phyloP scores from a whole-genome alignment of 495 filamentous ascomycete genomes.

The Ramalina intermedia region DNA sequence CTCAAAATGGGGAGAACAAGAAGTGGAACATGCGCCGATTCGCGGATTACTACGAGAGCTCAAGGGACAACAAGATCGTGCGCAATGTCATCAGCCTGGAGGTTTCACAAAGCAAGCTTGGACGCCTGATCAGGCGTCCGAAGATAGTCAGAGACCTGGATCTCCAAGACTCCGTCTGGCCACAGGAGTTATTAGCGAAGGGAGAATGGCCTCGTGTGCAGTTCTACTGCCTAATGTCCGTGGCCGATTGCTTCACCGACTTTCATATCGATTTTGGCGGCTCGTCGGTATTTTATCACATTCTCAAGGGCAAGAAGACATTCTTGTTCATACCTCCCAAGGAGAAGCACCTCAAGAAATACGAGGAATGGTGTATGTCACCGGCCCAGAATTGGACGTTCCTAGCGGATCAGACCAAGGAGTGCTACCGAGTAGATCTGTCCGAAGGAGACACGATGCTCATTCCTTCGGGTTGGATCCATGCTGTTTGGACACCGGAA shows the following conservation, averaged over 20 bases:
- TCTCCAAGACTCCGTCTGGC: constrained; percentile 61
- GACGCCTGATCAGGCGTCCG: constrained; percentile 50
- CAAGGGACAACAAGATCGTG: constrained; percentile 41
- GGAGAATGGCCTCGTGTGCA: constrained; percentile 49
- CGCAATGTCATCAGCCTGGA: constrained; percentile 68
- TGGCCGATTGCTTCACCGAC: constrained; percentile 65
- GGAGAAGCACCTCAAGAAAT: constrained; percentile 59
- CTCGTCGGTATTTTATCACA: constrained; percentile 67
- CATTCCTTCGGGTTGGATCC: constrained; percentile 70
- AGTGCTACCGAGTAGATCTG: constrained; percentile 61
- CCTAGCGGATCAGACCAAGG: constrained; percentile 51
- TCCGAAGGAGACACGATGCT: constrained; percentile 64
- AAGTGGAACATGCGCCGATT: constrained; percentile 59
- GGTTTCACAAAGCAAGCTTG: constrained; percentile 53
- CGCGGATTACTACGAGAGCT: constrained; percentile 63
- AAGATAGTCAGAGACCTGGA: constrained; percentile 60
- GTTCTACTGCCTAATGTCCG: constrained; percentile 66
- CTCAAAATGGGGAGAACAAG: constrained; percentile 53
- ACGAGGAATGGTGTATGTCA: constrained; percentile 64
- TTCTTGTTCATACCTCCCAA: constrained; percentile 70
- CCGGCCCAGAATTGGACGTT: constrained; percentile 59
- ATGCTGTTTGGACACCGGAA: constrained; percentile 66
- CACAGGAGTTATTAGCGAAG: constrained; percentile 41
- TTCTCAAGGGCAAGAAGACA: constrained; percentile 60
- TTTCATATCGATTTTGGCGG: constrained; percentile 74